Percentiles rank a stretch among this genome's conserved stretches.
Evolutionary conservation across 1,284 basidiomycete species (phyloP).

Genomic region (Psilocybe mexicana): DNA sequence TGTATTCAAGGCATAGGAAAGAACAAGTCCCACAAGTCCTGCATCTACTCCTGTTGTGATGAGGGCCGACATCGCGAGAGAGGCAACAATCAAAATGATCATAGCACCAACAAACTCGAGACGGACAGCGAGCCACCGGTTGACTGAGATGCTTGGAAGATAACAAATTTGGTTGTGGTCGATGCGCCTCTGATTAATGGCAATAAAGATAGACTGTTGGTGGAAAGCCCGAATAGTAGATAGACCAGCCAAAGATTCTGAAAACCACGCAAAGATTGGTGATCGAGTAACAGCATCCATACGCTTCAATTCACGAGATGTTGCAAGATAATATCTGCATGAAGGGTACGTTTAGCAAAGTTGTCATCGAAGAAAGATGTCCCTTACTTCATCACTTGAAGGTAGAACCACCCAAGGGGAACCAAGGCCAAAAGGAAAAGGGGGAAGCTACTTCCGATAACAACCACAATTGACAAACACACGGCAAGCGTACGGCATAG

Average conservation of each 20-base stretch:
- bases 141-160: slow-evolving; percentile 70
- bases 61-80: slow-evolving; percentile 71
- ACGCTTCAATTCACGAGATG: slow-evolving; percentile 90
- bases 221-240: slow-evolving; percentile 85
- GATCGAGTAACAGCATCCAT: slow-evolving; percentile 89
- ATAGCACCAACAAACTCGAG: slow-evolving; percentile 84
- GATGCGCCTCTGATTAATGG: slow-evolving; percentile 77
- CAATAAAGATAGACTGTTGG: slow-evolving; percentile 74
- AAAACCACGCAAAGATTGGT: slow-evolving; percentile 90
- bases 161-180: slow-evolving; percentile 87
- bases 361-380: background rate
- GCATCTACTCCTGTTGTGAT: slow-evolving; percentile 80
- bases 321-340: slow-evolving; percentile 83
- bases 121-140: slow-evolving; percentile 80
- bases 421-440: slow-evolving; percentile 78
- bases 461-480: slow-evolving; percentile 75
- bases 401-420: slow-evolving; percentile 77
- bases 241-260: slow-evolving; percentile 83
- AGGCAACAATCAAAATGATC: slow-evolving; percentile 78
- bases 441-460: slow-evolving; percentile 83
- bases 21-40: slow-evolving; percentile 88
- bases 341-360: background rate
- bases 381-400: slow-evolving; percentile 71
- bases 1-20: slow-evolving; percentile 84
- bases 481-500: slow-evolving; percentile 62